phyloP scores from a whole-genome alignment of 306 rosid species.

The Albizia julibrissin region DNA sequence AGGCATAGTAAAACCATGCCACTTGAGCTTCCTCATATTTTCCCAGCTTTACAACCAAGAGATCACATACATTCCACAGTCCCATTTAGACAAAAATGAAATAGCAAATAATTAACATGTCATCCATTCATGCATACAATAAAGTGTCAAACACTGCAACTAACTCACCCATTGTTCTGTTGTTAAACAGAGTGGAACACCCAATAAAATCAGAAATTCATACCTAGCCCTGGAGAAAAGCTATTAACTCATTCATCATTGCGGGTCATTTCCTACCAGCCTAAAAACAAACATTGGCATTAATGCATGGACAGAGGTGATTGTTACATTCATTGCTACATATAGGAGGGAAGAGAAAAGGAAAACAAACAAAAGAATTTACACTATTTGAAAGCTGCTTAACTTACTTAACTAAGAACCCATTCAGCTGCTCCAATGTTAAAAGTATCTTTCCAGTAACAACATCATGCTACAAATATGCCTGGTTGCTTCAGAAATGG shows the following conservation, averaged over 20 bases:
- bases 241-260: constrained; percentile 21
- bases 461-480: constrained; percentile 29
- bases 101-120: too few relatives aligned
- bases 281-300: constrained; percentile 9
- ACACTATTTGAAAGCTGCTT: constrained; percentile 35
- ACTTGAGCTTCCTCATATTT: too few relatives aligned
- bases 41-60: too few relatives aligned
- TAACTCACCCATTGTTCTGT: too few relatives aligned
- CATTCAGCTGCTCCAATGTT: constrained; percentile 37
- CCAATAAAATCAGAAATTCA: constrained; percentile 16
- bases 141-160: too few relatives aligned
- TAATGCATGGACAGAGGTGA: constrained; percentile 16
- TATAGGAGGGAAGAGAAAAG: constrained; percentile 26
- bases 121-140: too few relatives aligned
- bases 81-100: too few relatives aligned
- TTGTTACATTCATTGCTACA: constrained; percentile 9
- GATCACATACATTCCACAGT: too few relatives aligned
- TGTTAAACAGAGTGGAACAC: background rate
- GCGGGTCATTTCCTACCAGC: constrained; percentile 2
- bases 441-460: constrained; percentile 28
- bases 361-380: constrained; percentile 20
- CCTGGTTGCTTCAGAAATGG: constrained; percentile 25
- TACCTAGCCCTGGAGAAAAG: constrained; percentile 9
- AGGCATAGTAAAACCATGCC: too few relatives aligned
- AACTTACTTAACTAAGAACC: constrained; percentile 37